Evolutionary conservation across 1,284 basidiomycete genomes (phyloP), one percentile per base, ranked within the genome.

Genomic region (Trametes polyzona): DNA sequence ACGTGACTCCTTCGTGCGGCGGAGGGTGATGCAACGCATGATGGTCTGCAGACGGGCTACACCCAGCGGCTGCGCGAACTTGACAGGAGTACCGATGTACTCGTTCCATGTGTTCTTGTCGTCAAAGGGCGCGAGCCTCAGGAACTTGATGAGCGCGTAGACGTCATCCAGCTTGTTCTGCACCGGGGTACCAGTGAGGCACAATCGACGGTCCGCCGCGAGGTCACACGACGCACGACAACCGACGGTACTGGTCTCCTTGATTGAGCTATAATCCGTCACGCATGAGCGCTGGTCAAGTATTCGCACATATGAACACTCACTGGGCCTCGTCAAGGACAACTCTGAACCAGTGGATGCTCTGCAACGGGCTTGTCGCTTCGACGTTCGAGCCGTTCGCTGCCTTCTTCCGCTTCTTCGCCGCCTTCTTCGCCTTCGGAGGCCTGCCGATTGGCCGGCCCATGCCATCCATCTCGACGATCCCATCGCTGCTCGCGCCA

Each of bases 161-260:
- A 99, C 90, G 69, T 99, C 97, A 74, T 99, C 96, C 55, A 99
- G 84, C 71, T 96, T 96, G 81, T 99, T 99, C 77, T 99, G 97
- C 40, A 99, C 94, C 0, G 97, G 97, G 7, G 97, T 99, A 59
- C 97, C 97, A 9, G 96, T 98, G 36, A 99, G 80, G 69, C 94
- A 97, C 41, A 98, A 79, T 19, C 97, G 87, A 51, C 97, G 88
- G 69, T 98, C 93, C 2, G 96, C 95, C 71, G 92, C 84, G 42
- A 99, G 83, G 69, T 97, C 95, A 75, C 97, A 99, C 10, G 90
- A 95, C 3, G 97, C 96, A 59, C 93, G 88, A 65, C 95, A 95
- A 49, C 92, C 96, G 52, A 98, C 93, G 0, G 97, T 99, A 27
- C 85, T 83, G 1, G 93, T 89, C 74, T 98, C 96, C 75, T 99